Evolutionary conservation across 805 yeast species (phyloP), one percentile per base, ranked within the genome.

Genomic region (Clavispora phyllophila): DNA sequence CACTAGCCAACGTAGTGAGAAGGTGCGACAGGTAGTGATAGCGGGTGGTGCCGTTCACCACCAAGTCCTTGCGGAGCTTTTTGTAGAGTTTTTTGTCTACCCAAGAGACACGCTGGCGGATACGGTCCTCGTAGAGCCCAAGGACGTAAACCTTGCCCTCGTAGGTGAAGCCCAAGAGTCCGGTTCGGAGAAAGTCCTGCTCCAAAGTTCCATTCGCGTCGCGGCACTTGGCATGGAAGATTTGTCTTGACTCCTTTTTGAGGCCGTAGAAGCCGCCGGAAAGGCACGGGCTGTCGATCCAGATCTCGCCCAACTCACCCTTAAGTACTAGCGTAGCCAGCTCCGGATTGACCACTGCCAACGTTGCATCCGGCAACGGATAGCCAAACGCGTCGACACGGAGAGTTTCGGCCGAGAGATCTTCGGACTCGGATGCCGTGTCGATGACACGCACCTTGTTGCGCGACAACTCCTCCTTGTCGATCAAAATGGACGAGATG

Each of bases 271-370:
- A 87, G 0, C 96, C 96, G 13, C 96, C 96, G 2, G 95, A 82
- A 6, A 93, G 65, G 46, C 95, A 85, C 1, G 91, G 91, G 34
- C 95, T 84, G 55, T 90, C 96, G n/a, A 93, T 86, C 98, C 98
- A 93, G 26, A 93, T 82, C 61, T 93, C 99, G 22, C 99, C 99
- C 13, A 93, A 87, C 48, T 84, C 87, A 55, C 86, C 78, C 37
- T 76, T 82, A 2, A 81, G 79, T 4, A 87, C 85, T 14, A 93
- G 66, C 2, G 82, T 69, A 28, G 82, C 76, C 45, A 91, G 87
- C 46, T 93, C 98, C 0, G 98, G 98, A 58, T 95, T 89, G 0
- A 93, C 98, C 23, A 93, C 79, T 0, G 97, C 97, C 25, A 91
- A 61, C 0, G 95, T 87, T 0, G 97, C 91, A 65, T 91, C 96